Percentiles rank a stretch among this genome's conserved stretches.
phyloP scores from a whole-genome alignment of 2,329 filamentous ascomycete genomes.

The Pleurostoma richardsiae region DNA sequence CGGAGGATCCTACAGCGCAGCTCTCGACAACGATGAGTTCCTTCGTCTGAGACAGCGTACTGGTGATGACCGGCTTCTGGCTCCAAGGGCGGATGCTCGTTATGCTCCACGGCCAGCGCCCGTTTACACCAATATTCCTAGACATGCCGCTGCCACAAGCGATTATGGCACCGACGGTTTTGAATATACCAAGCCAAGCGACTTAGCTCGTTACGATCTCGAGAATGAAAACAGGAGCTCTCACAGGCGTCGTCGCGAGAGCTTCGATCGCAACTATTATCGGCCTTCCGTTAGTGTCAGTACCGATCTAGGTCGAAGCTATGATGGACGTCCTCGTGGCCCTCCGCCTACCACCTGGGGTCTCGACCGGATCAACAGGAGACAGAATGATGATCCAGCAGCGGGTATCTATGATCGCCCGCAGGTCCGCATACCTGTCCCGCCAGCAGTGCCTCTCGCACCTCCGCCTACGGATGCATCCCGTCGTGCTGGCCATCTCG shows the following conservation, averaged over 20 bases:
- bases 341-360: slow-evolving; percentile 67
- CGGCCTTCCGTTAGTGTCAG: slow-evolving; percentile 49
- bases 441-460: slow-evolving; percentile 32
- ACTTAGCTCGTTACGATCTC: slow-evolving; percentile 57
- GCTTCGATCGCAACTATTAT: slow-evolving; percentile 48
- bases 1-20: slow-evolving; percentile 37
- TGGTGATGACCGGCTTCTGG: slow-evolving; percentile 34
- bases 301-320: slow-evolving; percentile 39
- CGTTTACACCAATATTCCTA: slow-evolving; percentile 36
- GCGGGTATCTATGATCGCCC: slow-evolving; percentile 40
- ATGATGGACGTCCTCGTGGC: slow-evolving; percentile 34
- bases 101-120: slow-evolving; percentile 36
- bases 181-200: slow-evolving; percentile 59
- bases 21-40: slow-evolving; percentile 47
- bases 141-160: slow-evolving; percentile 35
- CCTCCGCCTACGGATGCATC: slow-evolving; percentile 22
- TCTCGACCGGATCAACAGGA: slow-evolving; percentile 62
- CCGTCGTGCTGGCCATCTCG: slow-evolving; percentile 24
- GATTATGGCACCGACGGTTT: slow-evolving; percentile 57
- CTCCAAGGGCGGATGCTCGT: slow-evolving; percentile 36
- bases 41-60: slow-evolving; percentile 42
- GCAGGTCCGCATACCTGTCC: slow-evolving; percentile 38
- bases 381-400: slow-evolving; percentile 20
- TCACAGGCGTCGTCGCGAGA: slow-evolving; percentile 43
- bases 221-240: slow-evolving; percentile 41